Evolutionary conservation across 345 rosid genomes (phyloP).

Genomic region (Cochlearia excelsa): DNA sequence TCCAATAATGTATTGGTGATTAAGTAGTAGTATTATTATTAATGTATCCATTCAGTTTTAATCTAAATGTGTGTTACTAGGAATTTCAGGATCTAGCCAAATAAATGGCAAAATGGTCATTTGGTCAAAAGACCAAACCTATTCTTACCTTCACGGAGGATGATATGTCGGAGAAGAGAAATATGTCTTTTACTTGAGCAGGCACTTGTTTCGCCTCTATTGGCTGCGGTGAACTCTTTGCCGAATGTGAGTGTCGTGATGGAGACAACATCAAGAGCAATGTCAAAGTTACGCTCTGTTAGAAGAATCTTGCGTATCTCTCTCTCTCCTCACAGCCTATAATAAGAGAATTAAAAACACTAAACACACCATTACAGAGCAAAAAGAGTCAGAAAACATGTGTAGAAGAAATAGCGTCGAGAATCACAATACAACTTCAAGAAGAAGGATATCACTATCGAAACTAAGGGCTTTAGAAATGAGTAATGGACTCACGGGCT

Average conservation of each 20-base stretch:
- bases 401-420: not conserved
- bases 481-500: no score
- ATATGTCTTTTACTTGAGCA: conserved; percentile 49
- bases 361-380: not conserved
- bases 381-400: not conserved
- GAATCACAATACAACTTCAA: conserved; percentile 23
- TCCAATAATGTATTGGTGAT: no score
- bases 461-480: no score
- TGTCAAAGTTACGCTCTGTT: conserved; percentile 70
- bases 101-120: conserved; percentile 6
- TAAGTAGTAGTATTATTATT: no score
- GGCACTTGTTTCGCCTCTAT: conserved; percentile 96
- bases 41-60: no score
- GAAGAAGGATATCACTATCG: no score
- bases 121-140: conserved; percentile 11
- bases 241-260: conserved; percentile 86
- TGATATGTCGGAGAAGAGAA: conserved; percentile 1
- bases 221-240: conserved; percentile 86
- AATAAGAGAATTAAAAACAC: not conserved
- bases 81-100: conserved; percentile 2
- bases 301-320: conserved; percentile 82
- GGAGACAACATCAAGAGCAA: conserved; percentile 81
- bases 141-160: not conserved
- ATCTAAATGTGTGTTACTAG: conserved; percentile 1
- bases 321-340: conserved; percentile 63